These are phyloP conservation scores for Capronia coronata DNA, from an alignment of 2,329 filamentous ascomycete species.

Conservation along the genomic window DNA sequence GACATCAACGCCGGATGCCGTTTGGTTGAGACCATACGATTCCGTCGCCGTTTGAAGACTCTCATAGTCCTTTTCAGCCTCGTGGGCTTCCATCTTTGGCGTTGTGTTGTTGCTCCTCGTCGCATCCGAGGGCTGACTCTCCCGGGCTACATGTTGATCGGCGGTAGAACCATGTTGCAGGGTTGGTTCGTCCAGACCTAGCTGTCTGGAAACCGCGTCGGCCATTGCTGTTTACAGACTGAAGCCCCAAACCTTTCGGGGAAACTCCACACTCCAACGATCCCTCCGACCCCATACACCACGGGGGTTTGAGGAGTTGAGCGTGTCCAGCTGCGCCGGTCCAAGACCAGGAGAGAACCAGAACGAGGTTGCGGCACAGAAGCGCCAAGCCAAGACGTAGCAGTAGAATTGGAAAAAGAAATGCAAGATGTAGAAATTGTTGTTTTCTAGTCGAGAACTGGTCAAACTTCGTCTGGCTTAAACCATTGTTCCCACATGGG, in stretches of 20 bases:
- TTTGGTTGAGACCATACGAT: slow-evolving; percentile 32
- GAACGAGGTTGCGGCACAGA: too few species aligned
- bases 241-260: background rate
- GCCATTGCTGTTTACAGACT: slow-evolving; percentile 8
- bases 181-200: slow-evolving; percentile 15
- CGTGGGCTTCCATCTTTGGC: slow-evolving; percentile 1
- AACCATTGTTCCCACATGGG: too few species aligned
- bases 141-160: slow-evolving; percentile 7
- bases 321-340: too few species aligned
- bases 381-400: too few species aligned
- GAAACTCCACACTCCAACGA: background rate
- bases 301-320: too few species aligned
- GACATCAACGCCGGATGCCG: slow-evolving; percentile 40
- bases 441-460: too few species aligned
- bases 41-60: slow-evolving; percentile 25
- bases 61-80: slow-evolving; percentile 8
- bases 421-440: too few species aligned
- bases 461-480: too few species aligned
- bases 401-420: too few species aligned
- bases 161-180: slow-evolving; percentile 16
- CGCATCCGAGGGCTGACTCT: background rate
- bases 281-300: background rate
- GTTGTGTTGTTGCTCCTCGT: background rate
- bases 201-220: slow-evolving; percentile 14
- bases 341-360: too few species aligned